A percentile compares a stretch with the other conserved stretches of the same genome.
Conservation (phyloP, 441 rosid species). For the Populus hybrid region DNA sequence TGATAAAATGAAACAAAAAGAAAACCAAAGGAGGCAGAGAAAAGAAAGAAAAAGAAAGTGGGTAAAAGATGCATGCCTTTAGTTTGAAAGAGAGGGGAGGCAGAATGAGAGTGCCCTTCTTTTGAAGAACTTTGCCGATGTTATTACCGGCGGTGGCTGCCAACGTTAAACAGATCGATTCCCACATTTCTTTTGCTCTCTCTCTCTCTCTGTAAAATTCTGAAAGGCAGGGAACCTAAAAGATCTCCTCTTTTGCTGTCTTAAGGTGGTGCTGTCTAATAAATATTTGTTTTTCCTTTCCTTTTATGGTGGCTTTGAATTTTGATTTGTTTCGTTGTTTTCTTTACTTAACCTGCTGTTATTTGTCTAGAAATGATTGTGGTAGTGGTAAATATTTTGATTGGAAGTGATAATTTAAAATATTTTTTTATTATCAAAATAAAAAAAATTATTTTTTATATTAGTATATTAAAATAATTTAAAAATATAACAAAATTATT, state of each 20-base stretch:
- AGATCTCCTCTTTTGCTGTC: conserved; percentile 2
- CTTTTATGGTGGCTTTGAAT: too few species aligned
- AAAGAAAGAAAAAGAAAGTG: neutral
- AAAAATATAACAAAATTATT: too few species aligned
- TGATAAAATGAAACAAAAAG: neutral
- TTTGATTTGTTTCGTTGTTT: too few species aligned
- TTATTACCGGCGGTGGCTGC: conserved; percentile 98
- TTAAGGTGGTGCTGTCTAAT: neutral
- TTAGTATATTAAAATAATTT: too few species aligned
- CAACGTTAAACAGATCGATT: conserved; percentile 75
- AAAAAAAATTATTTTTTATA: too few species aligned
- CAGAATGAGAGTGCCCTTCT: conserved; percentile 92
- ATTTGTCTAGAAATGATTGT: neutral
- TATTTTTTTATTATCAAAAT: too few species aligned
- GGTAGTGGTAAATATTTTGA: too few species aligned
- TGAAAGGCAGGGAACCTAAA: neutral
- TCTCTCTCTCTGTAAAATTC: conserved; percentile 3
- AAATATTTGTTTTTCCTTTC: too few species aligned
- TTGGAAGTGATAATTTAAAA: too few species aligned
- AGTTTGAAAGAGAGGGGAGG: conserved; percentile 98
- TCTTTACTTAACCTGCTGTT: neutral
- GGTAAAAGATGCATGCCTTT: conserved; percentile 42
- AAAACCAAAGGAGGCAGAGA: conserved; percentile 2
- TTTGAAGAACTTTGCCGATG: conserved; percentile 93
- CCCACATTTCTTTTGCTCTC: conserved; percentile 60